A percentile compares a stretch with the other conserved stretches of the same genome.
Conservation (phyloP, 306 rosid species). For the Glycine tomentella region DNA sequence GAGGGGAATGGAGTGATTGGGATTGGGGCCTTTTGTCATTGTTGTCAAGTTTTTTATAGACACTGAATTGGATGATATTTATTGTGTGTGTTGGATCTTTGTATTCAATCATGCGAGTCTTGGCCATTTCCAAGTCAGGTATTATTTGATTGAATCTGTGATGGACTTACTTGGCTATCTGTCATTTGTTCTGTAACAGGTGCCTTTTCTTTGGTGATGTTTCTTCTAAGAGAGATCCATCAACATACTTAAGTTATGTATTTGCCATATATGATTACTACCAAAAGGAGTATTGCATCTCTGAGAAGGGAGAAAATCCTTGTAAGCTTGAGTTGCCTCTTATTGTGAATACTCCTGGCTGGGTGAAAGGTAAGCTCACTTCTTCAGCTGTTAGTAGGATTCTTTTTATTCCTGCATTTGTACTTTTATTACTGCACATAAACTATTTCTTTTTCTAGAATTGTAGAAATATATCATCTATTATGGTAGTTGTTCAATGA, state of each 20-base stretch:
- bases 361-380: slow-evolving; percentile 84
- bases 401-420: slow-evolving; percentile 22
- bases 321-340: slow-evolving; percentile 71
- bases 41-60: slow-evolving; percentile 2
- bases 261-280: slow-evolving; percentile 68
- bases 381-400: background rate
- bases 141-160: slow-evolving; percentile 25
- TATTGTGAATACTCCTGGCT: slow-evolving; percentile 88
- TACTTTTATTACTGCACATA: slow-evolving; percentile 25
- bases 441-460: slow-evolving; percentile 6
- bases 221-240: slow-evolving; percentile 81
- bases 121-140: slow-evolving; percentile 3
- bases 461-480: slow-evolving; percentile 9
- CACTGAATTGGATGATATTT: slow-evolving; percentile 14
- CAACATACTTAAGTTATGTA: slow-evolving; percentile 59
- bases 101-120: slow-evolving; percentile 8
- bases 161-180: background rate
- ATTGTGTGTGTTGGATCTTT: slow-evolving; percentile 13
- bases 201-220: slow-evolving; percentile 88
- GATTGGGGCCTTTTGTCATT: background rate
- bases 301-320: slow-evolving; percentile 47
- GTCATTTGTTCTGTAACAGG: slow-evolving; percentile 53
- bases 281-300: slow-evolving; percentile 53
- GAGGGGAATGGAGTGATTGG: background rate
- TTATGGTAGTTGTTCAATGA: slow-evolving; percentile 16